These are phyloP conservation scores for Hypsizygus ulmarius DNA, from an alignment of 1,284 basidiomycete species.

Conservation along the genomic window DNA sequence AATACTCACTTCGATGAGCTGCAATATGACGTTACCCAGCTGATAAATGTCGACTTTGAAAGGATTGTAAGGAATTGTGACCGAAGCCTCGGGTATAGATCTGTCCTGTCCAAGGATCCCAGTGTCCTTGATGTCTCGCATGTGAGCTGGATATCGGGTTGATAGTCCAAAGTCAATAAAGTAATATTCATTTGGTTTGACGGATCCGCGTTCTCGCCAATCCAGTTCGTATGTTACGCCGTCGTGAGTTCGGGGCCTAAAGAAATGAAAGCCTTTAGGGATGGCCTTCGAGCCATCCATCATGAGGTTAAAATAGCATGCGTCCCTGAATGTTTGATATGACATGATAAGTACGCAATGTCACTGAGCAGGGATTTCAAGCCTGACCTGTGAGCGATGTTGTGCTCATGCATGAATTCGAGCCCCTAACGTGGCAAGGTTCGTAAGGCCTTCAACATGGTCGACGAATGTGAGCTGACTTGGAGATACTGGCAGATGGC, in stretches of 20 bases:
- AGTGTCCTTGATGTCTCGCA: background rate
- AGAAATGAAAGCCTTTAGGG: slow-evolving; percentile 20
- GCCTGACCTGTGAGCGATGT: slow-evolving; percentile 19
- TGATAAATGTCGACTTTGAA: slow-evolving; percentile 26
- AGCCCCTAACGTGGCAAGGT: slow-evolving; percentile 13
- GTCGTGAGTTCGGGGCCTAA: slow-evolving; percentile 9
- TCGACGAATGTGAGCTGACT: background rate
- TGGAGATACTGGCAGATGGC: background rate
- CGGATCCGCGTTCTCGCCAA: slow-evolving; percentile 20
- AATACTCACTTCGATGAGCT: background rate
- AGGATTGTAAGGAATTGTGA: slow-evolving; percentile 16
- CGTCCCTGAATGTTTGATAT: slow-evolving; percentile 15
- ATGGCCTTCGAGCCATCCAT: slow-evolving; percentile 21
- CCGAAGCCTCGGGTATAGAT: slow-evolving; percentile 20
- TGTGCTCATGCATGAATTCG: slow-evolving; percentile 21
- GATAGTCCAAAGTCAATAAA: slow-evolving; percentile 23
- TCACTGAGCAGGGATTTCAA: background rate
- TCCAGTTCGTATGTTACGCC: slow-evolving; percentile 9
- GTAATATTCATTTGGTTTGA: slow-evolving; percentile 20
- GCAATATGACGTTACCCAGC: slow-evolving; percentile 20
- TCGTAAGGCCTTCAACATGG: background rate
- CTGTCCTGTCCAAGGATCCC: slow-evolving; percentile 6
- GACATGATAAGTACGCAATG: background rate
- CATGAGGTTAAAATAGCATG: slow-evolving; percentile 19
- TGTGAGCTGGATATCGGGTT: background rate